Evolutionary conservation across 768 basidiomycete genomes (phyloP), one percentile per base, ranked within the genome.

Genomic region (Naganishia vishniacii): DNA sequence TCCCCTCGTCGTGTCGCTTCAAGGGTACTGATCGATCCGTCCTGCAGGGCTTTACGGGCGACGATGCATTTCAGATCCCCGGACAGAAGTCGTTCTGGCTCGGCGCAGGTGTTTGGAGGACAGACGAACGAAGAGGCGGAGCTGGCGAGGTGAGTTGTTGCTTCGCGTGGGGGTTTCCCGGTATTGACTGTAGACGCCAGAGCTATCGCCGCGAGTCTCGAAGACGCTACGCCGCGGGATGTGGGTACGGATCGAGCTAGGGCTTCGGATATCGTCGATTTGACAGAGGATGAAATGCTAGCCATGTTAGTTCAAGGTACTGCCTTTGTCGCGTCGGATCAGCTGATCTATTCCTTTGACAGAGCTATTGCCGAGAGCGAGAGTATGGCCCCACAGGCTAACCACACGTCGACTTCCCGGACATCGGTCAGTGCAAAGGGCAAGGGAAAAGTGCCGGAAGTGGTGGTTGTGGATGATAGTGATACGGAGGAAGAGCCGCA

Each of bases 331-430:
- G 23, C 37, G 15, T 40, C 3, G 20, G 20, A 28, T 34, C 12
- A 29, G 4, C n/a, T 37, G 20, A n/a, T 3, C 7, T n/a, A 7
- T 6, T 28, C 25, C 13, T 48, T 6, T 18, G 18, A 18, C 32
- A 56, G 53, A 13, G 53, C 53, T 23, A 56, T 56, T n/a, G 53
- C 53, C 2, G 53, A 56, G 13, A 56, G 53, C n/a, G 53, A 56
- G 40, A 37, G 13, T 18, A 20, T 20, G 11, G 42, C 42, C 5
- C 53, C 23, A 20, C 34, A 41, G 16, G 15, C 29, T 20, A 34
- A 4, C 29, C 13, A 13, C 20, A 16, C 16, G 37, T 20, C n/a
- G 3, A 34, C 11, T n/a, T 23, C n/a, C n/a, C 16, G 23, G 7
- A 23, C 2, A 56, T 20, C 53, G 15, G n/a, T 8, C 7, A 1